Base-by-base conservation (phyloP, 306 rosid species). In the Psophocarpus tetragonolobus region DNA sequence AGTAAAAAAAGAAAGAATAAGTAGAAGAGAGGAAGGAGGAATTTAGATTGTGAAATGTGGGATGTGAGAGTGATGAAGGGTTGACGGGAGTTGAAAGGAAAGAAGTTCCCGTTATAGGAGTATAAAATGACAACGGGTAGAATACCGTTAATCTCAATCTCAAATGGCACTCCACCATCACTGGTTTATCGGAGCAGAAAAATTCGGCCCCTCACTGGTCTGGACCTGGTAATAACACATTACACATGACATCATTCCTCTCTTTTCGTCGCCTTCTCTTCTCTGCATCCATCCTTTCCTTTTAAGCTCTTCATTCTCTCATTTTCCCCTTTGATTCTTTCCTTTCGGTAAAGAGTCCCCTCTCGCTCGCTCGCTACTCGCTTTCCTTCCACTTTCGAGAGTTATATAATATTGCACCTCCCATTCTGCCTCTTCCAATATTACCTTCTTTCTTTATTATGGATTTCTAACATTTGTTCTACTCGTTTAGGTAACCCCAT, bases 291-390 rank as follows among this genome's bases (percentile, higher is more conserved):
- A 68, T 26, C 68, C 38, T 17, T 68, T 29, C 86, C 74, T 73
- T 91, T 79, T 89, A 91, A 87, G 73, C 73, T 72, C 56, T 56
- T 68, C 33, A 15, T 38, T 54, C 48, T 75, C 67, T 60, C 69
- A 45, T 84, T 74, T 85, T 83, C 53, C 47, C 75, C 80, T 75
- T 87, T 81, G 93, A 78, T 89, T 90, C 93, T 91, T 82, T 80
- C 82, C 89, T 9, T 75, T 65, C 12, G 85, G 91, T 80, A 29
- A 29, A 89, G 97, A 91, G 88, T 87, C 97, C 97, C 47, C 92
- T 85, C 90, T 91, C 87, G 70, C 29, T 83, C 67, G 62, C 63
- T 32, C n/a, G n/a, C n/a, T n/a, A n/a, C n/a, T 44, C 47, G n/a
- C 17, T 68, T 67, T 44, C 57, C 23, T 48, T 75, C 69, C 35